Base-by-base conservation (phyloP, 768 basidiomycete genomes). In the Boletus subcaerulescens region DNA sequence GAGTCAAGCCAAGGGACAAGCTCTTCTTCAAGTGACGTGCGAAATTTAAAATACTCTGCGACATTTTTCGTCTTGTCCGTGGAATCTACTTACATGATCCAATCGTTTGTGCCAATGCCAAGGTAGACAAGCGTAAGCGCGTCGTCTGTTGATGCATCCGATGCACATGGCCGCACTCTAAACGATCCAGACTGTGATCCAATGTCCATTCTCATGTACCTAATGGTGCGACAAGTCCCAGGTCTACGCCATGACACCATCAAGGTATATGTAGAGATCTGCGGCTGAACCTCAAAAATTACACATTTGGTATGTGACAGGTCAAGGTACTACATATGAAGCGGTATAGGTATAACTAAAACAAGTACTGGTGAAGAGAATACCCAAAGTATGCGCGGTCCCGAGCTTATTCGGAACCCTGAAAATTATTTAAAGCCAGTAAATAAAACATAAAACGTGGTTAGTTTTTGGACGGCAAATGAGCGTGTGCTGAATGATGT, bases 1-100 rank as follows among this genome's bases (percentile, higher is more conserved):
- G 70, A 52, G 52, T 67, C 62, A 62, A 62, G 50, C 41, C 63
- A 53, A 64, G 59, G 41, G 74, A 78, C 65, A 68, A 64, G 41
- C 68, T 81, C 43, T 74, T 76, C 50, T 79, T 81, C 68, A 66
- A 64, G 54, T 80, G 63, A 61, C 63, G 53, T 65, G 62, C 51
- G 50, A 58, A 24, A 24, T 6, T 24, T 24, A 24, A 51, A n/a
- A 24, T 9, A 50, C 24, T 39, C 22, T 8, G 24, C 39, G 45
- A 45, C 49, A 33, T 45, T 47, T 51, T 36, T 9, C 9, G 51
- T 53, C 29, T 36, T 32, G 50, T 33, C 46, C 22, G 5, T 42
- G 9, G 39, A 45, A 32, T 49, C 24, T 31, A 17, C 50, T 22
- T 31, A 40, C 29, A 24, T 45, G 24, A 13, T 46, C 24, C 42